These are phyloP conservation scores for Exophiala dermatitidis DNA, from an alignment of 2,329 filamentous ascomycete genomes.

Conservation along the genomic window DNA sequence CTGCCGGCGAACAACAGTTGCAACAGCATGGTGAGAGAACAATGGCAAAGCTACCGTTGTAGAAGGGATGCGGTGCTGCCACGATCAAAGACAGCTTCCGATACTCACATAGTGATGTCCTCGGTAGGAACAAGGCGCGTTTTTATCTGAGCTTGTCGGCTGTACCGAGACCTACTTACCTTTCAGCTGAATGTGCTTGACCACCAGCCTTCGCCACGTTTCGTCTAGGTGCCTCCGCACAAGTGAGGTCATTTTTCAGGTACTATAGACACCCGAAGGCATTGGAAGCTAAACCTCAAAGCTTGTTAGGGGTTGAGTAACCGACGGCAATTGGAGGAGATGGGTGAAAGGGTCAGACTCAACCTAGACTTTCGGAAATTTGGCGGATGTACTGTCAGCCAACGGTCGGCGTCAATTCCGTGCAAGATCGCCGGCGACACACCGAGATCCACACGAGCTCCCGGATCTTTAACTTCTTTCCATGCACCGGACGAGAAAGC, in stretches of 20 bases:
- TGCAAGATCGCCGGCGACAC: not conserved
- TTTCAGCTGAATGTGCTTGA: not conserved
- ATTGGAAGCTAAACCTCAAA: not conserved
- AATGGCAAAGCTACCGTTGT: not conserved
- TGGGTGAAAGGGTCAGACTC: too few species aligned
- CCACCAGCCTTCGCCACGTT: not conserved
- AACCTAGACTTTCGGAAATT: too few species aligned
- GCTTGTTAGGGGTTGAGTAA: not conserved
- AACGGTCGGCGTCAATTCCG: not conserved
- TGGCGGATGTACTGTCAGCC: too few species aligned
- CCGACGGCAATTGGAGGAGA: too few species aligned
- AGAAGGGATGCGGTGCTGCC: not conserved
- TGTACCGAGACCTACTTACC: not conserved
- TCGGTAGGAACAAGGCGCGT: not conserved
- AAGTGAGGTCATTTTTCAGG: not conserved
- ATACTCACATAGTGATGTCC: too few species aligned
- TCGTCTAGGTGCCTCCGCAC: not conserved
- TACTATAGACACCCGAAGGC: not conserved
- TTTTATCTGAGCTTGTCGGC: not conserved
- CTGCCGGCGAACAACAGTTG: slow-evolving; percentile 5
- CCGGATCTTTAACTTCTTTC: too few species aligned
- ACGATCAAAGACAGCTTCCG: not conserved
- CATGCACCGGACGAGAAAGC: too few species aligned
- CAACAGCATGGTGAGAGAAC: slow-evolving; percentile 8
- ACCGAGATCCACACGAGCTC: not conserved